phyloP scores from a whole-genome alignment of 352 stramenopile genomes.

The Phytophthora aleatoria region DNA sequence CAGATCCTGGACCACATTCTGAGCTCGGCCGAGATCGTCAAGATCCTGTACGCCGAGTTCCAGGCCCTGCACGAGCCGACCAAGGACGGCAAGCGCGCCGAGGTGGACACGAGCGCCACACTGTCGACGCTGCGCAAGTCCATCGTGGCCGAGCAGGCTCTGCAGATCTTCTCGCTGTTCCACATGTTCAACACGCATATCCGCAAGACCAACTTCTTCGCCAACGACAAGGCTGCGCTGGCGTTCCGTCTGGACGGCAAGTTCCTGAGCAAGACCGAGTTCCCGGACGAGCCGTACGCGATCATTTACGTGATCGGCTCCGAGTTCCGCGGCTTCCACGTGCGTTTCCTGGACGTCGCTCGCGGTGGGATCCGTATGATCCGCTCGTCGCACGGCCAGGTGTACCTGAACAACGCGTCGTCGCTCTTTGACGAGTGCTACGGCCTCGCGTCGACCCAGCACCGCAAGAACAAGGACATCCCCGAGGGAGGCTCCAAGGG shows the following conservation, averaged over 20 bases:
- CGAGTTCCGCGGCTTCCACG: conserved; percentile 98
- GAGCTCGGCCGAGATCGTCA: conserved; percentile 67
- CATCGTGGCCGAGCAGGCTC: conserved; percentile 72
- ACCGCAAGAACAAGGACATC: conserved; percentile 99
- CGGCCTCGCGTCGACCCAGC: conserved; percentile 95
- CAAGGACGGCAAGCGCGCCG: conserved; percentile 31
- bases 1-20: conserved; percentile 89
- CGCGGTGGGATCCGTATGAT: conserved; percentile 95
- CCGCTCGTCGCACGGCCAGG: conserved; percentile 75
- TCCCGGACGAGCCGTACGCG: conserved; percentile 91
- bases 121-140: conserved; percentile 76
- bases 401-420: conserved; percentile 91
- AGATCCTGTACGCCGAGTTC: conserved; percentile 83
- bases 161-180: conserved; percentile 85
- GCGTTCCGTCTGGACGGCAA: conserved; percentile 76
- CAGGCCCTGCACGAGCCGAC: conserved; percentile 65
- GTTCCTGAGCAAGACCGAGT: conserved; percentile 76
- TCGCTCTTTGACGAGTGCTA: conserved; percentile 98
- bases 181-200: conserved; percentile 86
- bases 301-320: conserved; percentile 95
- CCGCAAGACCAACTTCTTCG: conserved; percentile 87
- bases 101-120: conserved; percentile 54
- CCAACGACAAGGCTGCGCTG: conserved; percentile 77
- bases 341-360: conserved; percentile 97
- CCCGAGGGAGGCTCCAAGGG: conserved; percentile 98